Base-by-base conservation (phyloP, 352 stramenopile species). In the Phytopythium boreale region DNA sequence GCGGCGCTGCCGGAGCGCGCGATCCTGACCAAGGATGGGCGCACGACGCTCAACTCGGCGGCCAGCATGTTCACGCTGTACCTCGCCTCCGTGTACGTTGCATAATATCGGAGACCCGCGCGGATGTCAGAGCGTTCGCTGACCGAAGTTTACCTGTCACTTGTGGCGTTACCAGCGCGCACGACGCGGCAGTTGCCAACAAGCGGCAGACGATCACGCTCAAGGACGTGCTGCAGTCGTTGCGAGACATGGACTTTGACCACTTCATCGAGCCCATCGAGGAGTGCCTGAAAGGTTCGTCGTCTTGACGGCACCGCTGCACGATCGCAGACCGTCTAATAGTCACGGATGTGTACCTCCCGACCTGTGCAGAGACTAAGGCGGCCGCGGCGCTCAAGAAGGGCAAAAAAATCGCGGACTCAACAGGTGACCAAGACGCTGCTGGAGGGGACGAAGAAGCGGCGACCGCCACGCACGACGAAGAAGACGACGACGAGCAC, bases 11-110 rank as follows among this genome's bases (percentile, higher is more conserved):
- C 82, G 3, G 81, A 88, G 61, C 83, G 86, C 57, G 71, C 84
- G 11, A 81, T 87, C 56, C 53, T 93, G 53, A 87, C 82, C 9
- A 85, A 79, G 49, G 87, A 95, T 59, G 87, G 80, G 31, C 78
- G 78, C 7, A 63, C 75, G 49, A 90, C 80, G 34, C 59, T 95
- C 19, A 92, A 95, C 71, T 82, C 82, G 29, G 82, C 82, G 15
- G 67, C 80, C 29, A 91, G 74, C 67, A 82, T 95, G 67, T 95
- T 95, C 63, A 88, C 84, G 59, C 66, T 93, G 37, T 95, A 92
- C 56, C 64, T 93, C 47, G 77, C 80, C 43, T 76, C 87, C 12
- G 68, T 87, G 87, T 95, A 63, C 58, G 83, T 52, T 22, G 50
- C 19, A 11, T 37, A 9, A 27, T 7, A n/a, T 14, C 22, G n/a